Evolutionary conservation across 345 rosid genomes (phyloP).

Genomic region (Hypericum perforatum): DNA sequence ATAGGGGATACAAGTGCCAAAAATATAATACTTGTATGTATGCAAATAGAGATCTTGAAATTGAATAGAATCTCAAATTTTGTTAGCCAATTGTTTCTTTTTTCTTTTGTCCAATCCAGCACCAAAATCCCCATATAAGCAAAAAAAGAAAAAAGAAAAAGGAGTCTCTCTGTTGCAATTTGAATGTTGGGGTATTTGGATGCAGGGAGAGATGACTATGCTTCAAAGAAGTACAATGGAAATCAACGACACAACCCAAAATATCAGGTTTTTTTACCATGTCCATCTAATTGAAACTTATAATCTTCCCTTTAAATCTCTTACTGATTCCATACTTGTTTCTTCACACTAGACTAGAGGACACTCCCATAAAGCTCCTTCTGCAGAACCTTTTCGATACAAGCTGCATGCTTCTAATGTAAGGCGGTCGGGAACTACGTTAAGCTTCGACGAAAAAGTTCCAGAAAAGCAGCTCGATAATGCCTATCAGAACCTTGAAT

Average conservation of each 20-base stretch:
- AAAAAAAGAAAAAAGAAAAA: no score
- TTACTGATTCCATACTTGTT: no score
- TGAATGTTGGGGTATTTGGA: constrained; percentile 5
- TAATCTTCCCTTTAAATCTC: no score
- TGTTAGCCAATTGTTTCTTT: no score
- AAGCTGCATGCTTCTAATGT: no score
- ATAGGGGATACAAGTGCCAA: constrained; percentile 9
- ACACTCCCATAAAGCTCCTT: no score
- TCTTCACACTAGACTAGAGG: no score
- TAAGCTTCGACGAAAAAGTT: background rate
- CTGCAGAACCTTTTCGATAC: background rate
- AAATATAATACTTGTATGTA: constrained; percentile 25
- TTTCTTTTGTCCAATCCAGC: no score
- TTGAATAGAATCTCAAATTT: background rate
- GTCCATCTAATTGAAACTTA: no score
- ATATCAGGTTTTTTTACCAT: background rate
- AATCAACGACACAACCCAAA: constrained; percentile 4
- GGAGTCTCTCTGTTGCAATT: background rate
- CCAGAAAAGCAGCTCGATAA: background rate
- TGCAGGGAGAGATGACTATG: constrained; percentile 10
- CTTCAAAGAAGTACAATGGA: background rate
- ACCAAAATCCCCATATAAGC: background rate
- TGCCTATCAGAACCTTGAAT: background rate
- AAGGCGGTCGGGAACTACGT: background rate
- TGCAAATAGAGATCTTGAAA: constrained; percentile 12